Percentiles rank a stretch among this genome's conserved stretches.
These are phyloP conservation scores for Thielaviopsis musarum DNA, from an alignment of 2,329 filamentous ascomycete genomes.

Conservation along the genomic window DNA sequence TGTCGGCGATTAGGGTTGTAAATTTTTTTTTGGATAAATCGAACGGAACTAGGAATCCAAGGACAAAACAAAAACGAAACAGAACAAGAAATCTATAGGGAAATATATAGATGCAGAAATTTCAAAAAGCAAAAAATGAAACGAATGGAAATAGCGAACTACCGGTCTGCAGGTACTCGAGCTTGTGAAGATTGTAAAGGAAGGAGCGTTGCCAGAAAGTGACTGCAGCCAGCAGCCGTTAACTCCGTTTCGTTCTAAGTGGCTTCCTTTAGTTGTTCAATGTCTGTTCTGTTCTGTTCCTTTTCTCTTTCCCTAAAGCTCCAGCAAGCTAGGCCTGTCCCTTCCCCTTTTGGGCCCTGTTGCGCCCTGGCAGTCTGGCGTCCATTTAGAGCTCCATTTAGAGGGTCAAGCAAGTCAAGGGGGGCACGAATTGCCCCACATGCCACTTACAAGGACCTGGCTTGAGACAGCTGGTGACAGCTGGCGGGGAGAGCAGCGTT, in stretches of 20 bases:
- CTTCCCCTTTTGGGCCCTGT: conserved; percentile 10
- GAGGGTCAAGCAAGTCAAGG: background rate
- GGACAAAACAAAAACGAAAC: background rate
- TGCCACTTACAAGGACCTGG: background rate
- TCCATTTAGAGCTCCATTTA: background rate
- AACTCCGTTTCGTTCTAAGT: too few relatives aligned
- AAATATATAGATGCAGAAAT: background rate
- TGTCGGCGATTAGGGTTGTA: conserved; percentile 15
- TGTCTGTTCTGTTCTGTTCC: background rate
- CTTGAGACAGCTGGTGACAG: background rate
- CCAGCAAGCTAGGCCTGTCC: background rate
- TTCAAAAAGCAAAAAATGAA: conserved; percentile 1
- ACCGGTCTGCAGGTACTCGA: too few relatives aligned
- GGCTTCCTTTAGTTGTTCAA: too few relatives aligned
- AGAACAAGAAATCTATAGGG: background rate
- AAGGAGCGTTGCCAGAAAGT: too few relatives aligned
- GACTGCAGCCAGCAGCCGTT: too few relatives aligned
- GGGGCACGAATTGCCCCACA: background rate
- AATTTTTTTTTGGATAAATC: background rate
- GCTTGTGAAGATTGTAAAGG: too few relatives aligned
- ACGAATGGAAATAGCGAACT: too few relatives aligned
- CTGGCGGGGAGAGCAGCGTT: background rate
- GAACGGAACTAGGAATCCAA: background rate
- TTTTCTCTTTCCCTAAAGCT: background rate
- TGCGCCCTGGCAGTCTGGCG: background rate